Evolutionary conservation across 75 land plant species (phyloP).

Genomic region (Pinus taeda): DNA sequence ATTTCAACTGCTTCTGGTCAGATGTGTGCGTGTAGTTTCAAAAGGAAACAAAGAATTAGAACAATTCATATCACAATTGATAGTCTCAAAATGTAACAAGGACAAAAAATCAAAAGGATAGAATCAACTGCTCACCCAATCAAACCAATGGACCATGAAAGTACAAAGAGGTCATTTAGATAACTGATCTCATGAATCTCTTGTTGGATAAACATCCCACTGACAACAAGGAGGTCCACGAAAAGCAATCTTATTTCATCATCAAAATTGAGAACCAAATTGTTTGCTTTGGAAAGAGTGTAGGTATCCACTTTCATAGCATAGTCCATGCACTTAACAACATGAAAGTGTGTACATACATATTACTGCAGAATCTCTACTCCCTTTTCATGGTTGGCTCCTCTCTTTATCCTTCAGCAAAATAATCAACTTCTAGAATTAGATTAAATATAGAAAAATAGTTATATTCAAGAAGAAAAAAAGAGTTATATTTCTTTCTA

Average conservation of each 20-base stretch:
- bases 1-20: constrained; percentile 97
- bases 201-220: constrained; percentile 93
- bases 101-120: neutral
- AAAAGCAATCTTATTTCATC: constrained; percentile 96
- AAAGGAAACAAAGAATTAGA: constrained; percentile 2
- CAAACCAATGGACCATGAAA: constrained; percentile 95
- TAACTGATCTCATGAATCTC: constrained; percentile 98
- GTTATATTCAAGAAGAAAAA: neutral
- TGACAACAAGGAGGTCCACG: constrained; percentile 85
- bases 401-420: constrained; percentile 83
- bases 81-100: neutral
- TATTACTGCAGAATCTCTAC: constrained; percentile 86
- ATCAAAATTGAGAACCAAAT: constrained; percentile 93
- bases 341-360: constrained; percentile 80
- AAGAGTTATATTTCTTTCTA: neutral
- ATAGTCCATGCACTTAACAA: constrained; percentile 97
- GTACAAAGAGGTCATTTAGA: constrained; percentile 92
- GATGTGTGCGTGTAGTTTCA: constrained; percentile 74
- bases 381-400: constrained; percentile 97
- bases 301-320: constrained; percentile 92
- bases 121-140: constrained; percentile 67
- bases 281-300: constrained; percentile 90
- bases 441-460: neutral
- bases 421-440: neutral
- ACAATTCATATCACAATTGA: neutral